A percentile compares a stretch with the other conserved stretches of the same genome.
Conservation (phyloP, 306 rosid species). For the Alnus glutinosa region DNA sequence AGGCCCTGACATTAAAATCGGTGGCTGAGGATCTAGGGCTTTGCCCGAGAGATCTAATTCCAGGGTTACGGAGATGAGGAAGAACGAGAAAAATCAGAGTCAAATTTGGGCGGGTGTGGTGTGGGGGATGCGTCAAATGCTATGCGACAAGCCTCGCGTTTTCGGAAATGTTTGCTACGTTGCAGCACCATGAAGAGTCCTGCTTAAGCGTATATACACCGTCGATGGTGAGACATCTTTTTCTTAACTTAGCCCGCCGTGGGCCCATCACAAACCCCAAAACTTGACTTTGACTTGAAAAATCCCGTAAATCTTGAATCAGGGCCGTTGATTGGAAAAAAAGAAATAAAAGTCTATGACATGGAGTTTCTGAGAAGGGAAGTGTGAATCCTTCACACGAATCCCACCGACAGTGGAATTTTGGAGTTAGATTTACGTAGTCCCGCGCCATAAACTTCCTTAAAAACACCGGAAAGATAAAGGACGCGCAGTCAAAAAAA, state of each 20-base stretch:
- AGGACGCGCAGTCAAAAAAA: not conserved
- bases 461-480: not conserved
- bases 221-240: not conserved
- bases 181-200: slow-evolving; percentile 40
- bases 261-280: too few relatives aligned
- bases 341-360: not conserved
- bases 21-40: slow-evolving; percentile 18
- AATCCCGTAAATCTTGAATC: not conserved
- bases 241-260: not conserved
- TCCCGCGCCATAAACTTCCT: not conserved
- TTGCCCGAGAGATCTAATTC: slow-evolving; percentile 12
- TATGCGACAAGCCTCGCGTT: slow-evolving; percentile 13
- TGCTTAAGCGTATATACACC: slow-evolving; percentile 18
- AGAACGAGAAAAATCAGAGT: slow-evolving; percentile 7
- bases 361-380: not conserved
- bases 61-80: not conserved
- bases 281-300: not conserved
- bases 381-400: not conserved
- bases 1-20: slow-evolving; percentile 31
- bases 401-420: slow-evolving; percentile 20
- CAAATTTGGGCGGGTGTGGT: slow-evolving; percentile 56
- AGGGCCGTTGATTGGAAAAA: not conserved
- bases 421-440: not conserved
- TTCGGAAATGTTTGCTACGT: slow-evolving; percentile 26
- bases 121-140: slow-evolving; percentile 27